Conservation (phyloP, 306 rosid genomes). For the Alnus glutinosa region DNA sequence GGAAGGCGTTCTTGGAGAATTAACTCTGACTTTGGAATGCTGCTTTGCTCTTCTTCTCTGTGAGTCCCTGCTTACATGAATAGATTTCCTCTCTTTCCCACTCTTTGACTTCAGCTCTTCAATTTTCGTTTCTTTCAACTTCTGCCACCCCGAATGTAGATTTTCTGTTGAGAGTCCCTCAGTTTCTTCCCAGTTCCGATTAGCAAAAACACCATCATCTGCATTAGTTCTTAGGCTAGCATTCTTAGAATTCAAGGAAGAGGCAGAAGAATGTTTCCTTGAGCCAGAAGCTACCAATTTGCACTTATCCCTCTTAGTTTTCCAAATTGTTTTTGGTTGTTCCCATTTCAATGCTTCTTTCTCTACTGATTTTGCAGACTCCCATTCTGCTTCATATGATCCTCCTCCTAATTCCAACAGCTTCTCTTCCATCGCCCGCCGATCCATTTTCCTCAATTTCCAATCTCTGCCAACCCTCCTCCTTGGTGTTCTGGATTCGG, state of each 20-base stretch:
- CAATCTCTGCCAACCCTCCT: slow-evolving; percentile 34
- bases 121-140: slow-evolving; percentile 36
- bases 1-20: slow-evolving; percentile 69
- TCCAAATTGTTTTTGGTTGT: slow-evolving; percentile 43
- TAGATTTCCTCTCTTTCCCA: slow-evolving; percentile 51
- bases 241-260: slow-evolving; percentile 33
- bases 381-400: slow-evolving; percentile 32
- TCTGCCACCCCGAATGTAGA: slow-evolving; percentile 32
- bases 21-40: slow-evolving; percentile 47
- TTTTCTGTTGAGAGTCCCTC: slow-evolving; percentile 22
- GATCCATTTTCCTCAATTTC: slow-evolving; percentile 34
- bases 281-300: slow-evolving; percentile 22
- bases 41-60: slow-evolving; percentile 58
- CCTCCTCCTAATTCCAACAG: slow-evolving; percentile 37
- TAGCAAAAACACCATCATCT: slow-evolving; percentile 23
- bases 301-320: slow-evolving; percentile 21
- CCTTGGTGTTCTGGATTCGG: slow-evolving; percentile 43
- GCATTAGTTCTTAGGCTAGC: too few relatives aligned
- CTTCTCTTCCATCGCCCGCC: slow-evolving; percentile 32
- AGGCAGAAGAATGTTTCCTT: slow-evolving; percentile 32
- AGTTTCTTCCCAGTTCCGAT: slow-evolving; percentile 19
- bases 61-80: slow-evolving; percentile 55
- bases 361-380: slow-evolving; percentile 34
- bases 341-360: slow-evolving; percentile 37
- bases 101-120: slow-evolving; percentile 49